Evolutionary conservation across 352 stramenopile species (phyloP).

Genomic region (Phytophthora kernoviae): DNA sequence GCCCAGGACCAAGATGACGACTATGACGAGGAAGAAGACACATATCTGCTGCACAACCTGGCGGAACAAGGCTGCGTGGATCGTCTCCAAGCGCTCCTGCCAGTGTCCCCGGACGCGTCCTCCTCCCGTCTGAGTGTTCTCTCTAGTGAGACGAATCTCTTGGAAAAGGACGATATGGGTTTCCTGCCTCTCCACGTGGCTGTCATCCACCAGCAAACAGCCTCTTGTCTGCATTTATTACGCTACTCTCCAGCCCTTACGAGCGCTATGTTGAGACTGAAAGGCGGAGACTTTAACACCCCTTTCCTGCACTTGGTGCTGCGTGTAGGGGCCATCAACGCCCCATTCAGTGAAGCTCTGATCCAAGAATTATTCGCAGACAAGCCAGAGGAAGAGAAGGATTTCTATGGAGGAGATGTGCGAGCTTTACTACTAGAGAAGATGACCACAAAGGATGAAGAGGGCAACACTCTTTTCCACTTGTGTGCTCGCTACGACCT

Average conservation of each 20-base stretch:
- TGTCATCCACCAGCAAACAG: conserved; percentile 57
- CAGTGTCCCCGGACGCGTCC: conserved; percentile 17
- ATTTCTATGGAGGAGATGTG: conserved; percentile 41
- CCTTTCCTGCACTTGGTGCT: conserved; percentile 75
- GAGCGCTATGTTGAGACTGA: conserved; percentile 67
- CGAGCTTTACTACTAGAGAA: conserved; percentile 57
- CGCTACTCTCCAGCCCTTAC: conserved; percentile 70
- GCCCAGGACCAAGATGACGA: conserved; percentile 38
- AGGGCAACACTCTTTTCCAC: conserved; percentile 82
- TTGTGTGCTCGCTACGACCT: conserved; percentile 77
- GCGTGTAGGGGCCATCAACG: conserved; percentile 65
- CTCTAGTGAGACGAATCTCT: conserved; percentile 54
- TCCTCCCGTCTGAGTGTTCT: conserved; percentile 44
- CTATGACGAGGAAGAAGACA: conserved; percentile 45
- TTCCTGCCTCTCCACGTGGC: conserved; percentile 83
- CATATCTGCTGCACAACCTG: conserved; percentile 67
- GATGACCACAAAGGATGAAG: conserved; percentile 62
- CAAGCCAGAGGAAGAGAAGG: neutral
- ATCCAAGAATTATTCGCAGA: conserved; percentile 44
- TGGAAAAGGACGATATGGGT: conserved; percentile 86
- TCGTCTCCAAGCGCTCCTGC: conserved; percentile 55
- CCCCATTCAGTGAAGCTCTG: conserved; percentile 45
- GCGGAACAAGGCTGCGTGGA: conserved; percentile 56
- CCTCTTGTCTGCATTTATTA: conserved; percentile 53
- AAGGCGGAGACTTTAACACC: conserved; percentile 64